Evolutionary conservation across 345 rosid genomes (phyloP), one percentile per base, ranked within the genome.

Genomic region (Bruguiera parviflora): DNA sequence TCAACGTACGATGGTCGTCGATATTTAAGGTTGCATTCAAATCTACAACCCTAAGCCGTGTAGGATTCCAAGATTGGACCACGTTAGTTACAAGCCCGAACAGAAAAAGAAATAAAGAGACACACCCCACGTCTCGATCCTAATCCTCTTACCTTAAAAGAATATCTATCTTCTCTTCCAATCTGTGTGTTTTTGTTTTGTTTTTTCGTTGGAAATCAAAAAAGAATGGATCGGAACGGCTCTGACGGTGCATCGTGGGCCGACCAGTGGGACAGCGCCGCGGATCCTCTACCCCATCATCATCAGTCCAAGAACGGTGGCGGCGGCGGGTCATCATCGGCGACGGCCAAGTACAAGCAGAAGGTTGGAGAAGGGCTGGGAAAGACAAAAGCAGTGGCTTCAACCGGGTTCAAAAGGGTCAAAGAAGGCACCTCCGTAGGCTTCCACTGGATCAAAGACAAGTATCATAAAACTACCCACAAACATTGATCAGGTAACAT

Each of bases 161-260:
- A 33, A 33, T 0, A 65, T 43, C 49, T 3, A 13, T 13, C 18
- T 3, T 13, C 49, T 8, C 49, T 13, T 0, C 19, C 47, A 39
- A 9, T 39, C 2, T 39, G 0, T 11, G 2, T 11, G 2, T 39
- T 1, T 9, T 8, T 7, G 1, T 8, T 9, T 37, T 37, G 8
- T 37, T 8, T 47, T 10, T 15, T 24, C 6, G 4, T 16, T 18
- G 10, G 22, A 19, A 10, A 29, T 53, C 25, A 3, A 5, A 24
- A 27, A 22, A 66, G 4, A 46, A 84, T 81, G 87, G 82, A 68
- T 51, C 71, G 67, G 5, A 70, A 72, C 80, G 61, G 61, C 49
- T 75, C 88, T 1, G 46, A 84, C 32, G 92, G 66, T 21, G 53
- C 88, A 35, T 84, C 97, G 0, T 93, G 98, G 97, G 93, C 96